Percentiles rank a stretch among this genome's conserved stretches.
phyloP scores from a whole-genome alignment of 148 eudicot genomes.

The Vaccinium vitisidaea region DNA sequence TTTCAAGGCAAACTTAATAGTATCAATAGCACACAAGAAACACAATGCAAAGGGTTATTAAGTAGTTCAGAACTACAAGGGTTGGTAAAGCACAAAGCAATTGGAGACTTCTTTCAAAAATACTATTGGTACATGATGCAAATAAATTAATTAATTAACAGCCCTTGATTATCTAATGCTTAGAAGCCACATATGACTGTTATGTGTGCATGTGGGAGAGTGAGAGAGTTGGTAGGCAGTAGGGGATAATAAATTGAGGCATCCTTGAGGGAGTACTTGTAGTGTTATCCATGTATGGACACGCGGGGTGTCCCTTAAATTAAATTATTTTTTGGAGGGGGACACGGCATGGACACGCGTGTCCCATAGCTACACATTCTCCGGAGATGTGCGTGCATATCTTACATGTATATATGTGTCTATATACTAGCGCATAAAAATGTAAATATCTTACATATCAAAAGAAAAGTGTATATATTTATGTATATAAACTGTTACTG shows the following conservation, averaged over 20 bases:
- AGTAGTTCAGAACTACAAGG: background rate
- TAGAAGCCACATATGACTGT: background rate
- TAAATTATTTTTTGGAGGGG: too few relatives aligned
- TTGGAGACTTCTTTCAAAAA: background rate
- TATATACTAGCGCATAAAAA: too few relatives aligned
- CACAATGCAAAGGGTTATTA: background rate
- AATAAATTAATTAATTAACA: background rate
- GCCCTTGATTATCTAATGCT: background rate
- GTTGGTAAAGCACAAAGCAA: background rate
- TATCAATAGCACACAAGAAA: background rate
- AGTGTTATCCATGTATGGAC: background rate
- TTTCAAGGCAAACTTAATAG: too few relatives aligned
- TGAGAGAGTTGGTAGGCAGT: background rate
- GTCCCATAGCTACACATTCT: too few relatives aligned
- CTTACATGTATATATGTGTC: too few relatives aligned
- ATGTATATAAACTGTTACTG: too few relatives aligned
- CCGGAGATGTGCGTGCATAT: too few relatives aligned
- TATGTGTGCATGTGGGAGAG: background rate
- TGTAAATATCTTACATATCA: too few relatives aligned
- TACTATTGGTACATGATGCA: background rate
- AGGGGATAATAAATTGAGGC: background rate
- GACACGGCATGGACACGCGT: too few relatives aligned
- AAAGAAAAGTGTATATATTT: too few relatives aligned
- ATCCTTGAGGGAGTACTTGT: background rate
- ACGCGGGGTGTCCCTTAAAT: too few relatives aligned